These are phyloP conservation scores for Emmonsia crescens DNA, from an alignment of 2,329 filamentous ascomycete genomes.

Conservation along the genomic window DNA sequence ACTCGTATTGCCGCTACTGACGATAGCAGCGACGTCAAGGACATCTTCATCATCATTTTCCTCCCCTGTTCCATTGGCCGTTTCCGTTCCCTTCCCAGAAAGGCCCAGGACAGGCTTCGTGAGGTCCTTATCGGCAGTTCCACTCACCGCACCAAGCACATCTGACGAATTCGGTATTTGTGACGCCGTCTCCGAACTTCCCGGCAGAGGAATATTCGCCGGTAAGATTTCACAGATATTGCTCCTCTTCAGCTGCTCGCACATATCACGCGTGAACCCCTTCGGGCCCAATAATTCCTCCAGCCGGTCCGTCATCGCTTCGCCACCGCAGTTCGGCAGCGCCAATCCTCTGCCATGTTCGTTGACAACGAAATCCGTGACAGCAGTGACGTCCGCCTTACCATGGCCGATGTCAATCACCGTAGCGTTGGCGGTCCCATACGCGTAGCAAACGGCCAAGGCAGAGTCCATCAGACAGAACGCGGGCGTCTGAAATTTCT, in stretches of 20 bases:
- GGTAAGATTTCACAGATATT: constrained; percentile 53
- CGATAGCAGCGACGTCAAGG: constrained; percentile 54
- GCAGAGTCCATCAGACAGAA: constrained; percentile 86
- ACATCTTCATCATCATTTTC: constrained; percentile 50
- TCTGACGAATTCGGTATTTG: constrained; percentile 44
- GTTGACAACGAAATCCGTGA: constrained; percentile 71
- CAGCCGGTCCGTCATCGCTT: constrained; percentile 70
- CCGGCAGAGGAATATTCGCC: constrained; percentile 43
- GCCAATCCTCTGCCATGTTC: constrained; percentile 53
- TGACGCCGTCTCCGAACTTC: constrained; percentile 31
- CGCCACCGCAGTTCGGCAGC: constrained; percentile 63
- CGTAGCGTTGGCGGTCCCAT: constrained; percentile 69
- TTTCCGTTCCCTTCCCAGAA: constrained; percentile 45
- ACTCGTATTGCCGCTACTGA: constrained; percentile 51
- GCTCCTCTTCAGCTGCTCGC: constrained; percentile 54
- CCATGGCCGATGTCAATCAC: constrained; percentile 84
- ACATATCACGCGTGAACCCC: constrained; percentile 51
- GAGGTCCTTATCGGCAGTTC: constrained; percentile 24
- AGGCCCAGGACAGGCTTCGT: constrained; percentile 26
- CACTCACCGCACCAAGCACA: constrained; percentile 41
- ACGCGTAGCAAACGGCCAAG: constrained; percentile 68
- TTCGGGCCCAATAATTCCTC: constrained; percentile 51
- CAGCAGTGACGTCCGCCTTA: constrained; percentile 86
- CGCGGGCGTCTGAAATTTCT: constrained; percentile 90
- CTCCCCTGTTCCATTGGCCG: constrained; percentile 36